Conservation (phyloP, 495 filamentous ascomycete species). For the Bacidia gigantensis region DNA sequence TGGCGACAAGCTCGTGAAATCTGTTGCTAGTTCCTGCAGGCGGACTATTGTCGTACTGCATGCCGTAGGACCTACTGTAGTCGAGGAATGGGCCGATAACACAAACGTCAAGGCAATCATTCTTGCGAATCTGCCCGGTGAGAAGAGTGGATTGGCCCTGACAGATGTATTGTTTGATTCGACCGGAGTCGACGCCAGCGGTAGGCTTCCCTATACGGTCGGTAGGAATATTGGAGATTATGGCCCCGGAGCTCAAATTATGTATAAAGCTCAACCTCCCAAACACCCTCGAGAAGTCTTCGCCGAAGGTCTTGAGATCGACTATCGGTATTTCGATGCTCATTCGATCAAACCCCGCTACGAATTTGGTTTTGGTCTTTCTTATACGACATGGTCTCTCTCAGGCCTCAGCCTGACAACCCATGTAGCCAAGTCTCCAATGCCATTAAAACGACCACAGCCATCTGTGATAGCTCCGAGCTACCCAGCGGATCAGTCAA, state of each 20-base stretch:
- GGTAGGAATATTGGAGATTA: slow-evolving; percentile 72
- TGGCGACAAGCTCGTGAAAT: slow-evolving; percentile 56
- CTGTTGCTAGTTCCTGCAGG: slow-evolving; percentile 59
- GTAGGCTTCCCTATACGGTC: slow-evolving; percentile 81
- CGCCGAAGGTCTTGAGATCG: slow-evolving; percentile 68
- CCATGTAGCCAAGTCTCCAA: slow-evolving; percentile 40
- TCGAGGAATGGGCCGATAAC: slow-evolving; percentile 75
- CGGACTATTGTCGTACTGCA: slow-evolving; percentile 76
- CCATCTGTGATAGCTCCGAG: slow-evolving; percentile 38
- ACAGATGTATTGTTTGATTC: slow-evolving; percentile 72
- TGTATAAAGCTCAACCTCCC: slow-evolving; percentile 54
- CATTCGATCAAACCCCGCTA: slow-evolving; percentile 50
- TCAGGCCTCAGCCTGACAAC: slow-evolving; percentile 40
- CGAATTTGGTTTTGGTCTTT: slow-evolving; percentile 68
- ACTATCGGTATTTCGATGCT: slow-evolving; percentile 87
- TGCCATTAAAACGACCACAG: slow-evolving; percentile 46
- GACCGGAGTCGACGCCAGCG: slow-evolving; percentile 61
- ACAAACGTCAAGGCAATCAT: slow-evolving; percentile 70
- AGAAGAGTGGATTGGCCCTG: slow-evolving; percentile 80
- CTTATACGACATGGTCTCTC: slow-evolving; percentile 71
- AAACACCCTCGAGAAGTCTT: slow-evolving; percentile 75
- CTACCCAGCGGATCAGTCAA: slow-evolving; percentile 43
- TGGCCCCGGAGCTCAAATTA: slow-evolving; percentile 59
- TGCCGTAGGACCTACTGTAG: slow-evolving; percentile 70
- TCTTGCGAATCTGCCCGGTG: slow-evolving; percentile 75